Evolutionary conservation across 768 basidiomycete genomes (phyloP).

Genomic region (Mycena venus): DNA sequence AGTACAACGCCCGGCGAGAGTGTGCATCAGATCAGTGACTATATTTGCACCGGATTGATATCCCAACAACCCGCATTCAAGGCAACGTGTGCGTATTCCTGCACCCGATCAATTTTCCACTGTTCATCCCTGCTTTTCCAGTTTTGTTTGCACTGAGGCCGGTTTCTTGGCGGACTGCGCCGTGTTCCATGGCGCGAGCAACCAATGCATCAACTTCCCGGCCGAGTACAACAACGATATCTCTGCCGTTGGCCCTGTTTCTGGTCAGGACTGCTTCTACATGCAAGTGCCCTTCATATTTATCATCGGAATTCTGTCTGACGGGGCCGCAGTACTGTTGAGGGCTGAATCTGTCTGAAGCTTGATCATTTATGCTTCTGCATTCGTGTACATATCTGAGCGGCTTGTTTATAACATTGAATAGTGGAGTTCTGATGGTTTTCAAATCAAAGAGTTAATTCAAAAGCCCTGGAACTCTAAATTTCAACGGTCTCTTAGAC

Average conservation of each 20-base stretch:
- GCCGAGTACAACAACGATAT: neutral
- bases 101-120: neutral
- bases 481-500: no score
- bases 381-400: no score
- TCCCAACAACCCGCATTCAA: neutral
- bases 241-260: neutral
- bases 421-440: no score
- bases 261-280: conserved; percentile 1
- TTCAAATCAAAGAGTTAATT: no score
- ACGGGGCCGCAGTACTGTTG: no score
- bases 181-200: neutral
- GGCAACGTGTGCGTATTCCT: neutral
- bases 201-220: neutral
- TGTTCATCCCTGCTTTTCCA: neutral
- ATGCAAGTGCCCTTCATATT: neutral
- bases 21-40: no score
- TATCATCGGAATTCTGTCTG: neutral
- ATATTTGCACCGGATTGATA: no score
- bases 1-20: no score
- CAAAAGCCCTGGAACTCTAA: no score
- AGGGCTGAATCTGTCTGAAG: no score
- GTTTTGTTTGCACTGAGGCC: neutral
- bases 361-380: no score
- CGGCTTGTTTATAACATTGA: no score
- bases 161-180: neutral